These are phyloP conservation scores for Knufia fluminis DNA, from an alignment of 2,329 filamentous ascomycete genomes.

Conservation along the genomic window DNA sequence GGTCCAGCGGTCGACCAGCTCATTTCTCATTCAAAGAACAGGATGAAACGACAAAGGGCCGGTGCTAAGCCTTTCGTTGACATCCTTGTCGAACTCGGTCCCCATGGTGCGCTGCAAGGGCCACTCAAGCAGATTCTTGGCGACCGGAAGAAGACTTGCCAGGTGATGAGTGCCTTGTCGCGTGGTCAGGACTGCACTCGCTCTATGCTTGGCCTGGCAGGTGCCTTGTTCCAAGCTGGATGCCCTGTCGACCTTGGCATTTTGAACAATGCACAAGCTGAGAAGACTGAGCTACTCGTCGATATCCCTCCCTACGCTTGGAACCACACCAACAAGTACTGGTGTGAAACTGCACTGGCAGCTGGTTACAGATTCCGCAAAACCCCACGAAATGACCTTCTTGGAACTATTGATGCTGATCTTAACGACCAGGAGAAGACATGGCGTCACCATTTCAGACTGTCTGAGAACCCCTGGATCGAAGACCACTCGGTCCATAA, in stretches of 20 bases:
- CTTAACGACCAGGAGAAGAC: constrained; percentile 17
- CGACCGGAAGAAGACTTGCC: no score
- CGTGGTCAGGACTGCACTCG: no score
- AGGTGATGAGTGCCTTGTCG: no score
- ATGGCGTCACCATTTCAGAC: constrained; percentile 26
- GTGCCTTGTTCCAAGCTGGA: constrained; percentile 8
- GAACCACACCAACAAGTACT: constrained; percentile 39
- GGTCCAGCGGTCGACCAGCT: constrained; percentile 18
- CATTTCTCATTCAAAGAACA: no score
- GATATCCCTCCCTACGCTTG: constrained; percentile 40
- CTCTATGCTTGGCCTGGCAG: constrained; percentile 10
- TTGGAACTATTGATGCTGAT: constrained; percentile 15
- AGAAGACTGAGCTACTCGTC: constrained; percentile 14
- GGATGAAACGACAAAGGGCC: no score
- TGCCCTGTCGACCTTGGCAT: constrained; percentile 4
- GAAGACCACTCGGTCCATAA: constrained; percentile 24
- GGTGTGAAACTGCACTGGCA: constrained; percentile 36
- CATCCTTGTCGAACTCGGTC: constrained; percentile 29
- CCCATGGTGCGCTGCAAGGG: constrained; percentile 28
- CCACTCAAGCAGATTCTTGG: constrained; percentile 25
- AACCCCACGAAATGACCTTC: constrained; percentile 23
- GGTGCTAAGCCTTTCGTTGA: constrained; percentile 8
- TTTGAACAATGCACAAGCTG: constrained; percentile 1
- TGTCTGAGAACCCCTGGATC: constrained; percentile 26
- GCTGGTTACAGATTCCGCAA: constrained; percentile 33